These are phyloP conservation scores for Fremontodendron californicum DNA, from an alignment of 345 rosid species.

Conservation along the genomic window DNA sequence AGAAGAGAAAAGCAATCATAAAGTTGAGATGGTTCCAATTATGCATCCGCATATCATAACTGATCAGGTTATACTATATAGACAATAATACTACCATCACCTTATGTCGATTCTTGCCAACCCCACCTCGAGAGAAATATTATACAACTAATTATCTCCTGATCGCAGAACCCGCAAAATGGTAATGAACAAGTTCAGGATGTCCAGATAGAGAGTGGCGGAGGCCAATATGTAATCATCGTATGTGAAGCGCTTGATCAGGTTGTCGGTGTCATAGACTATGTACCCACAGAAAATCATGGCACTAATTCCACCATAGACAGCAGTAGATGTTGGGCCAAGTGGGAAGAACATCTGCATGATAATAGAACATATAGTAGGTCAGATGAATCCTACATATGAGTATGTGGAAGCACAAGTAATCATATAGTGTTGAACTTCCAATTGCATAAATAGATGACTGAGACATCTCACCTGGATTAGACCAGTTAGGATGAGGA, in stretches of 20 bases:
- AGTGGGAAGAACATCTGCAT: constrained; percentile 83
- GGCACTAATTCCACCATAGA: constrained; percentile 81
- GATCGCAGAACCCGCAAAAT: constrained; percentile 74
- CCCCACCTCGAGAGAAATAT: not conserved
- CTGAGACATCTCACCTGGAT: constrained; percentile 59
- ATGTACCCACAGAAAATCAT: constrained; percentile 85
- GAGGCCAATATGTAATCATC: constrained; percentile 93
- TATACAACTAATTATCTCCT: constrained; percentile 42
- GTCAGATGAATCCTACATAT: not conserved
- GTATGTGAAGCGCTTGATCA: constrained; percentile 90
- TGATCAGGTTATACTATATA: not conserved
- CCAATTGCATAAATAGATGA: not conserved
- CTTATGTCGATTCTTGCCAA: not conserved
- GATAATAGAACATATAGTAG: not conserved
- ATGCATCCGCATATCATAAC: not conserved
- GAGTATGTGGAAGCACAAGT: not conserved
- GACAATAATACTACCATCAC: not conserved
- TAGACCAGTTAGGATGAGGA: constrained; percentile 73
- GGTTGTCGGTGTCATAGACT: constrained; percentile 81
- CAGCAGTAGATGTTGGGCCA: constrained; percentile 72
- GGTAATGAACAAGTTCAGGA: constrained; percentile 82
- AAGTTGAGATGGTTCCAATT: not conserved
- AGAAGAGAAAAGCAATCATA: not conserved
- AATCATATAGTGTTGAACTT: not conserved
- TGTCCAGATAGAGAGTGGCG: constrained; percentile 77